These are phyloP conservation scores for Pythium guiyangense DNA, from an alignment of 352 stramenopile genomes.

Conservation along the genomic window DNA sequence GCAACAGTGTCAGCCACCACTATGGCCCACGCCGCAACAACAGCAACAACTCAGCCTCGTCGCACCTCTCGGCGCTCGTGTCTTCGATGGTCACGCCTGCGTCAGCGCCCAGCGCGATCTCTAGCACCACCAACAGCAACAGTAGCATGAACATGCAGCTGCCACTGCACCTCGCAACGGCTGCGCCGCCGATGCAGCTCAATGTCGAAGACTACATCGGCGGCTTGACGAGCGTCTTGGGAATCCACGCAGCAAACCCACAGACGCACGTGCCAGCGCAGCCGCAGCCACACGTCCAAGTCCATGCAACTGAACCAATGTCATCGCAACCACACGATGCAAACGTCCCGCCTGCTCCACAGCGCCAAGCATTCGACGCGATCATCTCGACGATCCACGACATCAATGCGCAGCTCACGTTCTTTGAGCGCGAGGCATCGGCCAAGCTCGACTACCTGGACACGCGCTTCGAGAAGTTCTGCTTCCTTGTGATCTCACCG, in stretches of 20 bases:
- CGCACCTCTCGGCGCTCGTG: not conserved
- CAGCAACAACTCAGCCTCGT: not conserved
- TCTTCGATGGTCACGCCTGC: not conserved
- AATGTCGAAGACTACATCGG: slow-evolving; percentile 32
- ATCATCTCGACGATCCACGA: slow-evolving; percentile 29
- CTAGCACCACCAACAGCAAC: not conserved
- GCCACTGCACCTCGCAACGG: not conserved
- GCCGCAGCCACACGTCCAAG: slow-evolving; percentile 6
- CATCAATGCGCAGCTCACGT: slow-evolving; percentile 38
- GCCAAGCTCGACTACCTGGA: slow-evolving; percentile 63
- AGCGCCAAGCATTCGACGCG: slow-evolving; percentile 21
- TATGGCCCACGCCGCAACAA: not conserved
- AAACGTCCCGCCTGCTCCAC: not conserved
- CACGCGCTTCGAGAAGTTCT: slow-evolving; percentile 54
- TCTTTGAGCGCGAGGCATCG: slow-evolving; percentile 47
- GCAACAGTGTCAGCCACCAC: not conserved
- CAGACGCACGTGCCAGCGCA: slow-evolving; percentile 3
- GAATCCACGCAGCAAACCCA: not conserved
- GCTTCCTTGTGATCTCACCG: slow-evolving; percentile 33
- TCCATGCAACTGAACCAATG: not conserved
- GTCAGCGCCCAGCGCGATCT: not conserved
- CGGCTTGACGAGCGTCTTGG: slow-evolving; percentile 15
- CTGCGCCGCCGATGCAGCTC: not conserved
- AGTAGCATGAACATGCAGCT: not conserved
- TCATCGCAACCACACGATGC: slow-evolving; percentile 9